These are phyloP conservation scores for Vicia villosa DNA, from an alignment of 306 rosid species.

Conservation along the genomic window DNA sequence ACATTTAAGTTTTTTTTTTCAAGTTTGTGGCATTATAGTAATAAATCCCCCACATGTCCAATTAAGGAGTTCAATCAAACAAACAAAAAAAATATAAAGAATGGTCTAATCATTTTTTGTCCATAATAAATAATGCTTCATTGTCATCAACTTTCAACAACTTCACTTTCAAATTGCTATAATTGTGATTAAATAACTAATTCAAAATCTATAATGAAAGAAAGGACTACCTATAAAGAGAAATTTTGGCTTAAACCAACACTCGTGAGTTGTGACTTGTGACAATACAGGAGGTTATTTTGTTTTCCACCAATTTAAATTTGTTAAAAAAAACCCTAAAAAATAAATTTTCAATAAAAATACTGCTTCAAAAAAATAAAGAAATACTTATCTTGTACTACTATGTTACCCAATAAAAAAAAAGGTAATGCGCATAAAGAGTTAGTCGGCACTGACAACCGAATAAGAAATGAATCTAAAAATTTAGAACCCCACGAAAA, in stretches of 20 bases:
- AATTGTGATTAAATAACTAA: not conserved
- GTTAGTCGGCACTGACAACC: not conserved
- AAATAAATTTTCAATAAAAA: not conserved
- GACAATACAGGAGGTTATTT: not conserved
- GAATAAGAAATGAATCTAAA: not conserved
- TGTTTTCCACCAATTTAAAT: not conserved
- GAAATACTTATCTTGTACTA: not conserved
- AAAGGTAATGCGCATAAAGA: not conserved
- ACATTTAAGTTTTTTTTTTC: too few relatives aligned
- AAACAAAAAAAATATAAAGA: not conserved
- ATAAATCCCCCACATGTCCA: slow-evolving; percentile 1
- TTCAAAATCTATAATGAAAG: not conserved
- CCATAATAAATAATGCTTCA: not conserved
- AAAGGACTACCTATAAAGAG: not conserved
- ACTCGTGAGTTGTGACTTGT: not conserved
- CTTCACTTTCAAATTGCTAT: slow-evolving; percentile 15
- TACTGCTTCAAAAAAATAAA: not conserved
- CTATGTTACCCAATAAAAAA: not conserved
- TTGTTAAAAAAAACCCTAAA: not conserved
- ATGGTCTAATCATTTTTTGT: not conserved
- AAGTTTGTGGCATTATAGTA: too few relatives aligned
- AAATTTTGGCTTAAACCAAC: not conserved
- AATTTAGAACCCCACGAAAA: not conserved
- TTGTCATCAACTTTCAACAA: not conserved
- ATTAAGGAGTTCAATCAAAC: not conserved